These are phyloP conservation scores for Thuidium tamariscinum DNA, from an alignment of 225 moss, liverwort and hornwort genomes.

Conservation along the genomic window DNA sequence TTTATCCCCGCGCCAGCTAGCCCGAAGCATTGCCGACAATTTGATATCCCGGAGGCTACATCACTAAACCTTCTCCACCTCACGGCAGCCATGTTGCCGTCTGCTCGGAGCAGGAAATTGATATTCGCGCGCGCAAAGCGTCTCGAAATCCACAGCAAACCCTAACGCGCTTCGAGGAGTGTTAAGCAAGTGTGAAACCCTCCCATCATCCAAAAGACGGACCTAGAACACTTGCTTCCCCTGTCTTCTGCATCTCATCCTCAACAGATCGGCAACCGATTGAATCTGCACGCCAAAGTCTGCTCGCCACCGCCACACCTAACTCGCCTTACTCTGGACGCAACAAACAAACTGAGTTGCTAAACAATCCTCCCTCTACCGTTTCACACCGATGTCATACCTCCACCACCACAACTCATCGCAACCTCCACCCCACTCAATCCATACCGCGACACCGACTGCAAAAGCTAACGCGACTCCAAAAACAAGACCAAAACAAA, in stretches of 20 bases:
- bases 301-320: not conserved
- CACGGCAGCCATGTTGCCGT: constrained; percentile 49
- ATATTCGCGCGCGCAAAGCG: not conserved
- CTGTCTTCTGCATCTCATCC: constrained; percentile 3
- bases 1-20: constrained; percentile 15
- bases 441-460: not conserved
- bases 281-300: not conserved
- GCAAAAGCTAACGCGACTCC: not conserved
- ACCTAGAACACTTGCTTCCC: not conserved
- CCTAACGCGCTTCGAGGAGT: constrained; percentile 5
- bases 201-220: not conserved
- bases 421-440: not conserved
- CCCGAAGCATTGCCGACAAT: constrained; percentile 20
- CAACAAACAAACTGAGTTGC: not conserved
- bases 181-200: not conserved
- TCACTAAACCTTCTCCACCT: constrained; percentile 67
- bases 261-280: not conserved
- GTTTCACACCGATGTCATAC: not conserved
- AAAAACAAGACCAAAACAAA: not conserved
- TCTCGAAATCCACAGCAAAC: not conserved
- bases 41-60: constrained; percentile 22
- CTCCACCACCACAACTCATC: not conserved
- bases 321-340: not conserved
- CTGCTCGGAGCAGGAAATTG: not conserved
- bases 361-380: not conserved